Evolutionary conservation across 305 asterid genomes (phyloP), one percentile per base, ranked within the genome.

Genomic region (Withania somnifera): DNA sequence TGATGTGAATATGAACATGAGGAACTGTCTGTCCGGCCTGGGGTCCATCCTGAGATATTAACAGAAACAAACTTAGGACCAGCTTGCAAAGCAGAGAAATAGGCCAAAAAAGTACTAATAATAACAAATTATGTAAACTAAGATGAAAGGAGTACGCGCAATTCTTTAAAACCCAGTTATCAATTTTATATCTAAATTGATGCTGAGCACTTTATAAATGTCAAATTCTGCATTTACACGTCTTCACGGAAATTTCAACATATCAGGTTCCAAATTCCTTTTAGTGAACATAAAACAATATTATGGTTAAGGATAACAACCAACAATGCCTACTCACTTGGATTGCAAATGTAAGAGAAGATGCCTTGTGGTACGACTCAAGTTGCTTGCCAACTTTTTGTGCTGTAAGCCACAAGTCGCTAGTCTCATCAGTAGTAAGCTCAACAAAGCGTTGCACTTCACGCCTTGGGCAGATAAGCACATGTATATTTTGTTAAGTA

Each of bases 391-490:
- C 99, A 67, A 96, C 89, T 89, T 91, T 92, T 84, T 92, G 94
- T 17, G 98, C 98, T 60, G 88, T 75, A 67, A 91, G 89, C 98
- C 98, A 96, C 54, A 96, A 86, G 83, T 96, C 98, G 86, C 91
- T 82, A 61, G 92, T 89, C 88, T 96, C 99, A 77, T 93, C 96
- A 85, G 94, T 89, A 85, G 92, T 89, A 80, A 96, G 98, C 89
- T 96, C 98, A 85, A 77, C 76, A 88, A 96, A 91, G 82, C 98
- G 97, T 83, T 90, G 91, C 36, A 90, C 97, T 54, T 88, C 97
- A 87, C 98, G 98, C 87, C 89, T 92, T 82, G 99, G 99, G 88
- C 97, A 93, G 85, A 94, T 93, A 79, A 96, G 99, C 86, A 96
- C 99, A 83, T 96, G 98, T 94, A 75, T 69, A 78, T 87, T 67